Conservation (phyloP, 2,329 filamentous ascomycete species). For the Hortaea werneckii region DNA sequence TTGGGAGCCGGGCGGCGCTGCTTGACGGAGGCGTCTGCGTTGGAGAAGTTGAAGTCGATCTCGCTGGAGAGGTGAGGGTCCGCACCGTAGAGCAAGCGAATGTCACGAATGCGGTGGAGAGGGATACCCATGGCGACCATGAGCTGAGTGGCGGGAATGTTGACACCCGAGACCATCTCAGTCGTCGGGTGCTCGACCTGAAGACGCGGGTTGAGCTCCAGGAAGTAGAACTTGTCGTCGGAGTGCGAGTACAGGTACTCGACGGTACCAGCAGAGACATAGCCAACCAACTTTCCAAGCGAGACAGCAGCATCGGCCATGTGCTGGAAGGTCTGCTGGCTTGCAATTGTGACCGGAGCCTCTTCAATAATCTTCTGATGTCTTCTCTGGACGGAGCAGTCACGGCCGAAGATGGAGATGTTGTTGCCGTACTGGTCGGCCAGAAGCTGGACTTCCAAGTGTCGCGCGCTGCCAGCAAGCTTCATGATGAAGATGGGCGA, state of each 20-base stretch:
- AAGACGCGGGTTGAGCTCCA: constrained; percentile 96
- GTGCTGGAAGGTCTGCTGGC: constrained; percentile 74
- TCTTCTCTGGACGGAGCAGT: constrained; percentile 94
- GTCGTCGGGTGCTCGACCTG: constrained; percentile 99
- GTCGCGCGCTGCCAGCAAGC: constrained; percentile 87
- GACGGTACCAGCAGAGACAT: constrained; percentile 96
- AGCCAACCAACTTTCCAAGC: constrained; percentile 86
- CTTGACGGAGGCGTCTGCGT: constrained; percentile 67
- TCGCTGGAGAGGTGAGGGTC: constrained; percentile 77
- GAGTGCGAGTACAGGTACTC: constrained; percentile 98
- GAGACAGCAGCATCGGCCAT: constrained; percentile 97
- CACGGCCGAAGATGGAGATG: constrained; percentile 95
- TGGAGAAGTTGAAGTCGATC: constrained; percentile 95
- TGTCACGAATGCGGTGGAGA: constrained; percentile 89
- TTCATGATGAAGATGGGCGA: constrained; percentile 99
- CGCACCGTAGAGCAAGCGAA: constrained; percentile 88
- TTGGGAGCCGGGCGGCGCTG: constrained; percentile 88
- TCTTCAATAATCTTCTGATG: constrained; percentile 99
- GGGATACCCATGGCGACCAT: constrained; percentile 99
- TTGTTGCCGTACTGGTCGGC: constrained; percentile 99
- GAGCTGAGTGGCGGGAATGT: constrained; percentile 90
- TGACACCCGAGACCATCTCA: constrained; percentile 98
- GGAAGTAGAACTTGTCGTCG: constrained; percentile 98
- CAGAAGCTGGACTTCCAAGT: constrained; percentile 93
- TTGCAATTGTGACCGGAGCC: constrained; percentile 93